Percentiles rank a stretch among this genome's conserved stretches.
These are phyloP conservation scores for Camellia oleifera DNA, from an alignment of 179 eudicot species.

Conservation along the genomic window DNA sequence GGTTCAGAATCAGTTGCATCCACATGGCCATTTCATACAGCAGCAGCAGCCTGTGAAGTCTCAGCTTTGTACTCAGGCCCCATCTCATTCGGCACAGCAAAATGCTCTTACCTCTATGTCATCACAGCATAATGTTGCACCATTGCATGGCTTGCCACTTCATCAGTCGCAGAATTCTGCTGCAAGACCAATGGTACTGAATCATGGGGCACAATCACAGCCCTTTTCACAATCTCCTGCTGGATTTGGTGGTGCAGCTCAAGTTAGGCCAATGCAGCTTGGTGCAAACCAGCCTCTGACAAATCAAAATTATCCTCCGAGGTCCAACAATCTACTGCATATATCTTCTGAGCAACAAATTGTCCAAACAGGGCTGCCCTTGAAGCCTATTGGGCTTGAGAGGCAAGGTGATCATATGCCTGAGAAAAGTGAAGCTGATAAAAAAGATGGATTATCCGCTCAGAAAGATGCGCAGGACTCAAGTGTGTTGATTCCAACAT, in stretches of 20 bases:
- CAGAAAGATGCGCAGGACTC: constrained; percentile 26
- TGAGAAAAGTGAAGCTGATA: constrained; percentile 26
- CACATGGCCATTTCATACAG: constrained; percentile 28
- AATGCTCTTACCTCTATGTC: constrained; percentile 31
- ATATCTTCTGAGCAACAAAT: constrained; percentile 32
- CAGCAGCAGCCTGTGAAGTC: constrained; percentile 44
- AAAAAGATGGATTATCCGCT: constrained; percentile 22
- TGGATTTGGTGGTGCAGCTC: constrained; percentile 45
- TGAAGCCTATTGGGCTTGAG: constrained; percentile 28
- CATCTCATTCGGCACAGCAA: constrained; percentile 25
- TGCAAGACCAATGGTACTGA: constrained; percentile 48
- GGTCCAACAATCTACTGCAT: constrained; percentile 27
- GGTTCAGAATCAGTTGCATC: constrained; percentile 34
- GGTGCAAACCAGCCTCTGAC: constrained; percentile 29
- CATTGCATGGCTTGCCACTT: constrained; percentile 37
- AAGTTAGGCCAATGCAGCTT: constrained; percentile 45
- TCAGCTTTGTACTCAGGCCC: constrained; percentile 45
- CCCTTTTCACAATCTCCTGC: constrained; percentile 43
- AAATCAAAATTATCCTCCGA: constrained; percentile 45
- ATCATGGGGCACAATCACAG: constrained; percentile 46
- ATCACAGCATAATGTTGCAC: constrained; percentile 39
- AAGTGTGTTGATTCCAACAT: constrained; percentile 23
- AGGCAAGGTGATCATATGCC: constrained; percentile 29
- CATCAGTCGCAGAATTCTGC: constrained; percentile 46
- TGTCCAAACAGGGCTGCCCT: constrained; percentile 34